A percentile compares a stretch with the other conserved stretches of the same genome.
Evolutionary conservation across 176 grass and related monocot species (phyloP).

Genomic region (Triticum turgidum): DNA sequence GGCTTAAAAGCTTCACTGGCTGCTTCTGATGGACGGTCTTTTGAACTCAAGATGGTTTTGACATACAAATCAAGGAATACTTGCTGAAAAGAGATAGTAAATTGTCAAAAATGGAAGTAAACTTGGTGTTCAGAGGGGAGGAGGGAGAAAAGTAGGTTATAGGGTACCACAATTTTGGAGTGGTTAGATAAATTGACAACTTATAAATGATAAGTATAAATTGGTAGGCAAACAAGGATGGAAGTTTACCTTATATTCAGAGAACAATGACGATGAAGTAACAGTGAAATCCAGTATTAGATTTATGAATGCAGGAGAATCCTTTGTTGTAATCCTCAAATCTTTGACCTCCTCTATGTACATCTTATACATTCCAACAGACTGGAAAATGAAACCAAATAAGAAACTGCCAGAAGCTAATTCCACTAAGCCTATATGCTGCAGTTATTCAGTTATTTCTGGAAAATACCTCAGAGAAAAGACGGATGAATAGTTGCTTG

Average conservation of each 20-base stretch:
- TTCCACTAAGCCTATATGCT: constrained; percentile 14
- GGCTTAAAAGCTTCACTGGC: constrained; percentile 80
- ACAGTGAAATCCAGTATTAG: constrained; percentile 77
- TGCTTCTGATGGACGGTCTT: constrained; percentile 64
- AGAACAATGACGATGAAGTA: constrained; percentile 49
- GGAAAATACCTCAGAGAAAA: constrained; percentile 81
- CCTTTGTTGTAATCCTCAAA: constrained; percentile 64
- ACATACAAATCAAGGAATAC: constrained; percentile 89
- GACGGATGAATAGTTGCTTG: constrained; percentile 45
- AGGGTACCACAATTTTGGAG: background rate
- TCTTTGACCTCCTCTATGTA: constrained; percentile 86
- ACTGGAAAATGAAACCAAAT: constrained; percentile 50
- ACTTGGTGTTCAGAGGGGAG: background rate
- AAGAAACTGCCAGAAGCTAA: constrained; percentile 23
- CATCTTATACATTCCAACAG: constrained; percentile 67
- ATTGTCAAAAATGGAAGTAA: constrained; percentile 19
- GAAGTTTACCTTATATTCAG: constrained; percentile 73
- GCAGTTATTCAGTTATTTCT: constrained; percentile 23
- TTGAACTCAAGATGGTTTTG: constrained; percentile 80
- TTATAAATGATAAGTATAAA: constrained; percentile 16
- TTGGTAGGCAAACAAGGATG: background rate
- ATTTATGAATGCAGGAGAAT: constrained; percentile 67
- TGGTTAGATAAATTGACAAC: background rate
- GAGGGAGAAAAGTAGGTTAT: constrained; percentile 18
- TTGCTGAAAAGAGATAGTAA: constrained; percentile 49